phyloP scores from a whole-genome alignment of 352 stramenopile species.

The Elongisporangium anandrum region DNA sequence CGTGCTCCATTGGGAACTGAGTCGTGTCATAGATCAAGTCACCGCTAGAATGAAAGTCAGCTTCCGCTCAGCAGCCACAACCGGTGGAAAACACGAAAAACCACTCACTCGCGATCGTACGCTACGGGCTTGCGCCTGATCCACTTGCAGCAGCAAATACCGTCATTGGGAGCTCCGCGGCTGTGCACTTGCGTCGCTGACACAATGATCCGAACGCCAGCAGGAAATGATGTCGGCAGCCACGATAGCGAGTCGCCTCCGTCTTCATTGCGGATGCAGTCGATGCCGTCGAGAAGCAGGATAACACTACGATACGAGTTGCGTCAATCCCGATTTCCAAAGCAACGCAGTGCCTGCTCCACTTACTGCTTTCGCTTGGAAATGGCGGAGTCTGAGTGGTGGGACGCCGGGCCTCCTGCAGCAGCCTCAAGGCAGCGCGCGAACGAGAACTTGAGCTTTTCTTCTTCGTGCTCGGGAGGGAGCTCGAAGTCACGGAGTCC shows the following conservation, averaged over 20 bases:
- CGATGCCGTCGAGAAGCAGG: slow-evolving; percentile 75
- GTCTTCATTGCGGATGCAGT: slow-evolving; percentile 76
- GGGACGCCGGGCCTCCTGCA: slow-evolving; percentile 19
- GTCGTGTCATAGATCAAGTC: slow-evolving; percentile 67
- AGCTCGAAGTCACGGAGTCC: slow-evolving; percentile 77
- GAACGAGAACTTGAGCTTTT: slow-evolving; percentile 86
- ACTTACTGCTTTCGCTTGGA: slow-evolving; percentile 34
- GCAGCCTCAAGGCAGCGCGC: slow-evolving; percentile 70
- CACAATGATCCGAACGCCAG: slow-evolving; percentile 67
- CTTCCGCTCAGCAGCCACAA: background rate
- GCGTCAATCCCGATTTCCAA: background rate
- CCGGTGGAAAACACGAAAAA: no score
- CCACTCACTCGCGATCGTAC: slow-evolving; percentile 60
- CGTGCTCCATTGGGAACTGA: slow-evolving; percentile 28
- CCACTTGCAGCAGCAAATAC: slow-evolving; percentile 28
- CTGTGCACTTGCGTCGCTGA: slow-evolving; percentile 42
- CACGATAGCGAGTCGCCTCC: slow-evolving; percentile 83
- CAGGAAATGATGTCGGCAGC: slow-evolving; percentile 67
- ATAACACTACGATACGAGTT: slow-evolving; percentile 46
- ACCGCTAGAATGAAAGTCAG: slow-evolving; percentile 18
- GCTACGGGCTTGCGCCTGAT: slow-evolving; percentile 44
- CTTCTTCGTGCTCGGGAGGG: slow-evolving; percentile 72
- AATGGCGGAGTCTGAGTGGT: slow-evolving; percentile 9
- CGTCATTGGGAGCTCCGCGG: slow-evolving; percentile 8
- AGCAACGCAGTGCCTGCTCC: background rate